A percentile compares a stretch with the other conserved stretches of the same genome.
Evolutionary conservation across 1,284 basidiomycete genomes (phyloP).

Genomic region (Pterulicium gracile): DNA sequence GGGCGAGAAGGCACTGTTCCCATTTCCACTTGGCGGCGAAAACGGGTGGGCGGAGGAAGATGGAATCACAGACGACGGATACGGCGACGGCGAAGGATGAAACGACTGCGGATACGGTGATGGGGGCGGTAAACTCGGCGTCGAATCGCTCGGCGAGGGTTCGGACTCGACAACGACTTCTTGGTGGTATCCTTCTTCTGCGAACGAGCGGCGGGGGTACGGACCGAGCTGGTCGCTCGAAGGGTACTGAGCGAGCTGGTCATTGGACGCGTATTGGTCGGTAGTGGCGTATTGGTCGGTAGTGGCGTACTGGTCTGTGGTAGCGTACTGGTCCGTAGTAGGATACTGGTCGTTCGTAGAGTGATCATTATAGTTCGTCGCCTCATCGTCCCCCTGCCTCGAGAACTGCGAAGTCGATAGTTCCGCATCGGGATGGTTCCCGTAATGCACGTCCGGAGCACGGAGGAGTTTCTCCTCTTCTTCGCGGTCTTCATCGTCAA

Average conservation of each 20-base stretch:
- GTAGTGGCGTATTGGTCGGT: too few species aligned
- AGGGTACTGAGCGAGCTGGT: too few species aligned
- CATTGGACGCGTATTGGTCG: too few species aligned
- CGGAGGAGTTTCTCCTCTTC: slow-evolving; percentile 29
- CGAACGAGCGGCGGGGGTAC: too few species aligned
- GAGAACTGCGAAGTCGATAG: not conserved
- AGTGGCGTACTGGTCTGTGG: too few species aligned
- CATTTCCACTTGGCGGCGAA: too few species aligned
- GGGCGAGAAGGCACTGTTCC: too few species aligned
- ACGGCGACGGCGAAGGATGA: slow-evolving; percentile 25
- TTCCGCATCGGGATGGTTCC: not conserved
- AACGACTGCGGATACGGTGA: slow-evolving; percentile 36
- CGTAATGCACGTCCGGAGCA: slow-evolving; percentile 20
- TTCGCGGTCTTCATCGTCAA: slow-evolving; percentile 50
- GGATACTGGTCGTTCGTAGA: too few species aligned
- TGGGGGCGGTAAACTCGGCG: slow-evolving; percentile 37
- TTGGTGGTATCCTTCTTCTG: slow-evolving; percentile 35
- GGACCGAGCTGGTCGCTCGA: too few species aligned
- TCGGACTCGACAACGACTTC: slow-evolving; percentile 52
- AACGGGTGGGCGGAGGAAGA: too few species aligned
- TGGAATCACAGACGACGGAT: too few species aligned
- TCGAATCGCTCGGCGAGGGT: slow-evolving; percentile 35
- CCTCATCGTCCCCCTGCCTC: not conserved
- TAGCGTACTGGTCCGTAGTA: too few species aligned
- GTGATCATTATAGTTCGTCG: not conserved